Base-by-base conservation (phyloP, 2,329 filamentous ascomycete species). In the Epichloe coenophiala region DNA sequence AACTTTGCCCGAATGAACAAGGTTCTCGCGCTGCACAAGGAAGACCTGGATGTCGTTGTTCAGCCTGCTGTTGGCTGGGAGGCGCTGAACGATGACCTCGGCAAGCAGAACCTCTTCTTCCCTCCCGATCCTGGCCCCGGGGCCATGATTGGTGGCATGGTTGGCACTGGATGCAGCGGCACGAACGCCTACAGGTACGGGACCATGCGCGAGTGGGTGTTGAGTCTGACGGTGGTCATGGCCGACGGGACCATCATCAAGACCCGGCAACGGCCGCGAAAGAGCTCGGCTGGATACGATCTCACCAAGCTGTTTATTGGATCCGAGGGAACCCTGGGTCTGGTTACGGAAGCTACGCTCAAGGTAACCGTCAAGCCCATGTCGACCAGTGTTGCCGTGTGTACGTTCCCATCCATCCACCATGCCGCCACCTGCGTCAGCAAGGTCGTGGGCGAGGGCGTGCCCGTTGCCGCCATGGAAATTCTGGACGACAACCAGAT, bases 191-290 rank as follows among this genome's bases (percentile, higher is more conserved):
- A 94, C 70, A 78, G 89, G 52, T 95, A 95, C 65, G 90, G 89
- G 55, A 95, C 89, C 2, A 95, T 95, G 88, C 83, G 87, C 55
- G 89, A 95, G 63, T 95, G 89, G 89, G 90, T 95, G 12, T 70
- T 95, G 21, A 85, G 80, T 49, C 69, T 95, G 57, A 95, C 89
- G 0, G 87, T 95, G 4, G 89, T 95, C 11, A 75, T 95, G 59
- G 89, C 89, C 17, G 90, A 95, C 65, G 89, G 89, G 47, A 95
- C 89, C 1, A 69, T 95, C 48, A 84, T 96, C 69, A 91, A 90
- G 73, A 96, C 90, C 11, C 77, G 86, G 55, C 88, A 94, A 67
- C 78, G 89, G 46, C 88, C 89, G 11, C 79, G 89, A 57, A 96
- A 95, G 73, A 90, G 85, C 61, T 89, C 84, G 50, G 90, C 90